A percentile compares a stretch with the other conserved stretches of the same genome.
phyloP scores from a whole-genome alignment of 768 basidiomycete genomes.

The Trametes elegans region DNA sequence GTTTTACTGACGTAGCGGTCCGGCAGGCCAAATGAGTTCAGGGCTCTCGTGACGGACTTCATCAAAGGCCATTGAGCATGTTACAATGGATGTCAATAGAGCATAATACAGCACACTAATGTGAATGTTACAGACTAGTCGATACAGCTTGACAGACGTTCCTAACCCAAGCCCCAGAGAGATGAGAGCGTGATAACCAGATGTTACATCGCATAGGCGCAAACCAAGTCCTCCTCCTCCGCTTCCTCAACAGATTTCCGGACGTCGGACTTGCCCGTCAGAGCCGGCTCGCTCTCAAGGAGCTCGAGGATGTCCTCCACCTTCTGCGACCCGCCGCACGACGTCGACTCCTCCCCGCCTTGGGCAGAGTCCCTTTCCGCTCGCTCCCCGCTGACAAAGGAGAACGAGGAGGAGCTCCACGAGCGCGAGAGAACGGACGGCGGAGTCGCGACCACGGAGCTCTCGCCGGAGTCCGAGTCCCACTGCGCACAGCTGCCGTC shows the following conservation, averaged over 20 bases:
- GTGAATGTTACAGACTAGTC: not conserved
- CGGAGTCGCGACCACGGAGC: not conserved
- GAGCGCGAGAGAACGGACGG: slow-evolving; percentile 5
- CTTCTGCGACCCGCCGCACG: not conserved
- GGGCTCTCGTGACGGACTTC: slow-evolving; percentile 33
- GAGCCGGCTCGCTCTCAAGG: not conserved
- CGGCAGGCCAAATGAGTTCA: slow-evolving; percentile 56
- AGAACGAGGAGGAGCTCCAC: slow-evolving; percentile 7
- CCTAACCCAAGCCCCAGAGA: not conserved
- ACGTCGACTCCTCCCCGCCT: not conserved
- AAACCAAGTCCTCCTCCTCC: not conserved
- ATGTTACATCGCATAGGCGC: slow-evolving; percentile 12
- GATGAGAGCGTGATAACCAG: not conserved
- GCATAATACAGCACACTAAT: slow-evolving; percentile 7
- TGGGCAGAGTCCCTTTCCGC: not conserved
- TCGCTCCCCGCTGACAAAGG: slow-evolving; percentile 3
- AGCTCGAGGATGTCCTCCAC: slow-evolving; percentile 14
- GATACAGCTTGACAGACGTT: not conserved
- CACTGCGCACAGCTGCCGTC: not conserved
- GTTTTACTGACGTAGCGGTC: not conserved
- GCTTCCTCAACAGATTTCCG: not conserved
- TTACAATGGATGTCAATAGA: not conserved
- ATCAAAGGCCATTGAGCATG: slow-evolving; percentile 17
- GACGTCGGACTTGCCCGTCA: not conserved
- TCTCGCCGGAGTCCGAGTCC: slow-evolving; percentile 4